Base-by-base conservation (phyloP, 2,329 filamentous ascomycete species). In the Fusarium circinatum region DNA sequence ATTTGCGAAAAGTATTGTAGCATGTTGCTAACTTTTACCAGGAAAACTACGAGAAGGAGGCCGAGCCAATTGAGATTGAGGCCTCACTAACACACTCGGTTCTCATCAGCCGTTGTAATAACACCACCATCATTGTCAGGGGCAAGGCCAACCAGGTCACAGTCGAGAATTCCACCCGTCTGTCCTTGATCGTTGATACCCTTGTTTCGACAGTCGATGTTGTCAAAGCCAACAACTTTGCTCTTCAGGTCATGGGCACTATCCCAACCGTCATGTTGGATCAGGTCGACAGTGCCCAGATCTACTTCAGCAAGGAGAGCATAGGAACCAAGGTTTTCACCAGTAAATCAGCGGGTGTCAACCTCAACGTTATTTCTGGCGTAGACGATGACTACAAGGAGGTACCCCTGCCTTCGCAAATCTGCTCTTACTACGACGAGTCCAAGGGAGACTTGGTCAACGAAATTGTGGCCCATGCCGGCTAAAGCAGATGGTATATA, bases 91-190 rank as follows among this genome's bases (percentile, higher is more conserved):
- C 91, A 51, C 96, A 99, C 74, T 97, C 95, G 4, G 91, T 99
- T 73, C 91, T 98, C 74, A 96, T 99, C 81, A 94, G 93, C 79
- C 92, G 93, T 77, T 98, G 96, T 88, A 95, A 91, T 84, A 96
- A 96, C 84, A 93, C 93, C 10, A 97, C 95, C 30, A 89, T 99
- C 78, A 93, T 97, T 76, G 86, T 99, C 80, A 93, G 90, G 79
- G 95, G 94, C 83, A 99, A 99, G 84, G 95, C 94, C 65, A 99
- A 99, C 81, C 95, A 96, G n/a, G 93, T 99, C 71, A 96, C 95
- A 10, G 89, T 98, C 76, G 96, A 98, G 84, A 98, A 98, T 85
- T 96, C 92, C 63, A 90, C 88, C 52, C 92, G 94, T 56, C 87
- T 97, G 24, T 97, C 94, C 34, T 89, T 99, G 60, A 90, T 98